A percentile compares a stretch with the other conserved stretches of the same genome.
Evolutionary conservation across 176 grass and related monocot species (phyloP).

Genomic region (Cocos nucifera): DNA sequence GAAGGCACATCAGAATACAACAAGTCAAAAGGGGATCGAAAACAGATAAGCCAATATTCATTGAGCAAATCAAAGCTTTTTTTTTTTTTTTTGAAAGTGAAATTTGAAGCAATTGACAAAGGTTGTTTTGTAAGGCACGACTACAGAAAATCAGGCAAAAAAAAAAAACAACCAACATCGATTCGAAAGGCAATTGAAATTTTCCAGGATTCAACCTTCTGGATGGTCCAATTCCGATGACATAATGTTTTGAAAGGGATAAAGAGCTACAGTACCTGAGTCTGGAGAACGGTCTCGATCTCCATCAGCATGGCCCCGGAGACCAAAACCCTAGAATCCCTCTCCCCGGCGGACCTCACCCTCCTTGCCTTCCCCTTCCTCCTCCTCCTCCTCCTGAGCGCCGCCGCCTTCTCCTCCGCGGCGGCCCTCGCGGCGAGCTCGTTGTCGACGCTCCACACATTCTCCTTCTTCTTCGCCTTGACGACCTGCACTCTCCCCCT

Average conservation of each 20-base stretch:
- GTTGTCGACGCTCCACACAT: constrained; percentile 92
- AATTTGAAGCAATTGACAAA: no score
- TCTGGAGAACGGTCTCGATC: constrained; percentile 86
- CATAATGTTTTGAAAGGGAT: neutral
- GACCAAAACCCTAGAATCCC: constrained; percentile 47
- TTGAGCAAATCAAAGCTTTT: no score
- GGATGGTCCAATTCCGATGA: neutral
- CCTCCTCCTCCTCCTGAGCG: constrained; percentile 18
- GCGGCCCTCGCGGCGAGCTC: constrained; percentile 28
- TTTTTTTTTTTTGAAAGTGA: no score
- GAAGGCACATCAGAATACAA: no score
- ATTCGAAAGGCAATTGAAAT: no score
- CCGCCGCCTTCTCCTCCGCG: constrained; percentile 10
- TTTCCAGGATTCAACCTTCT: no score
- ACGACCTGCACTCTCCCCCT: constrained; percentile 19
- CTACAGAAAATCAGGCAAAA: no score
- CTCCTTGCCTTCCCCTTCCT: constrained; percentile 6
- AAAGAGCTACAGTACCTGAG: constrained; percentile 37
- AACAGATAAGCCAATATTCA: no score
- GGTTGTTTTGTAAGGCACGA: no score
- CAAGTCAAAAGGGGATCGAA: no score
- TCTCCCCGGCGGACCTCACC: constrained; percentile 23
- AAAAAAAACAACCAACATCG: no score
- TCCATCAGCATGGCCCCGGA: constrained; percentile 87
- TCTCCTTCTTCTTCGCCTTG: constrained; percentile 58